A percentile compares a stretch with the other conserved stretches of the same genome.
These are phyloP conservation scores for Lotmaria passim DNA, from an alignment of 208 protist species.

Conservation along the genomic window DNA sequence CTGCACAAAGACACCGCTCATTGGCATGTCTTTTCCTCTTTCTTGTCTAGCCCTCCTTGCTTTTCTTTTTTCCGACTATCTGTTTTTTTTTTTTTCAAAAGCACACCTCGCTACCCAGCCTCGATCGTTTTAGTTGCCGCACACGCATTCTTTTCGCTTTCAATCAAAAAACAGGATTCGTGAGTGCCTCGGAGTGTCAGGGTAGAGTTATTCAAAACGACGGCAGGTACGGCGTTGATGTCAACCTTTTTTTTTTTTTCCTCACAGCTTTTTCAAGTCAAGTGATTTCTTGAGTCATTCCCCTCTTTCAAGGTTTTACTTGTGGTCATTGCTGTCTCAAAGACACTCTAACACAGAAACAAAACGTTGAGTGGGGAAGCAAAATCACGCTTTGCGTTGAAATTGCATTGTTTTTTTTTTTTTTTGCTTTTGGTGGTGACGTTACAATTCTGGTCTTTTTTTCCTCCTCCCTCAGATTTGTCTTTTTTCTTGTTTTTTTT, in stretches of 20 bases:
- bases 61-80: conserved; percentile 4
- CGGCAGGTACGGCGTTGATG: conserved; percentile 1
- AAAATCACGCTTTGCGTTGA: too few relatives aligned
- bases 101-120: too few relatives aligned
- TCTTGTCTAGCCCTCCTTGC: conserved; percentile 1
- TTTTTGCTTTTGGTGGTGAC: conserved; percentile 7
- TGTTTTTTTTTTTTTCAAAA: too few relatives aligned
- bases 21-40: conserved; percentile 3
- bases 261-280: too few relatives aligned
- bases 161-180: background rate
- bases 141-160: background rate
- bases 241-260: background rate
- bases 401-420: conserved; percentile 23
- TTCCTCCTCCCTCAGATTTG: background rate
- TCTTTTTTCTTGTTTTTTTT: background rate
- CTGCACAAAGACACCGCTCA: background rate
- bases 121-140: too few relatives aligned
- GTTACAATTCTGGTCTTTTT: background rate
- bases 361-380: too few relatives aligned
- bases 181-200: background rate
- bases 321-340: too few relatives aligned
- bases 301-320: too few relatives aligned
- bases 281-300: too few relatives aligned
- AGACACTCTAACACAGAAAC: too few relatives aligned
- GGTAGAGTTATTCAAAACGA: background rate